Evolutionary conservation across 768 basidiomycete genomes (phyloP), one percentile per base, ranked within the genome.

Genomic region (Trichaptum fuscoviolaceum): DNA sequence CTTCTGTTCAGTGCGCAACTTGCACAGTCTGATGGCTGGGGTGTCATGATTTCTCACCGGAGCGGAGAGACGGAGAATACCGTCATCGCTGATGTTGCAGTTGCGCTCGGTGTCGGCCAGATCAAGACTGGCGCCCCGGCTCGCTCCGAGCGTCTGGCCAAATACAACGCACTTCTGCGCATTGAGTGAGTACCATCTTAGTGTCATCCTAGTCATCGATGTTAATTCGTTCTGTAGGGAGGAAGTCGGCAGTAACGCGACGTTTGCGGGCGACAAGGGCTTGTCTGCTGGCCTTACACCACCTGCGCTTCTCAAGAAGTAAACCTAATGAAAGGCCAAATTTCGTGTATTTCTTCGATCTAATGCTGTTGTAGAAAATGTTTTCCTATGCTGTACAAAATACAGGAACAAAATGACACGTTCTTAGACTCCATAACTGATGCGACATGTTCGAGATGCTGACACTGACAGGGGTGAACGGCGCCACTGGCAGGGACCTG

Each of bases 51-150:
- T 78, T 98, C 96, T 64, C 97, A 99, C 86, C 95, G 97, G 71
- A 94, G 92, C 71, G 96, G 96, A 74, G 96, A 98, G 85, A 99
- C 96, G 36, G 96, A 97, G 81, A 95, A 94, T 82, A 96, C 94
- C 65, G 84, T 95, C 79, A 98, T 99, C 73, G 94, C 96, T 69
- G 95, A 98, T 79, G 89, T 98, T 70, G 88, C 89, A 69, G 95
- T 99, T 71, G 97, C 92, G 62, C 93, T 98, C 71, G 90, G 91
- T 70, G 85, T 85, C 67, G 95, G 95, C 69, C 91, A 96, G 80
- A 97, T 98, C 85, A 99, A 99, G 90, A 97, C 96, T 61, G 96
- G 96, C 81, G 96, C 96, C 58, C 96, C 96, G 36, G 95, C 94
- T 68, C 87, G 96, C 69, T 91, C 89, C 73, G 97, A 99, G 83